Base-by-base conservation (phyloP, 768 basidiomycete species). In the Russula olivacea region DNA sequence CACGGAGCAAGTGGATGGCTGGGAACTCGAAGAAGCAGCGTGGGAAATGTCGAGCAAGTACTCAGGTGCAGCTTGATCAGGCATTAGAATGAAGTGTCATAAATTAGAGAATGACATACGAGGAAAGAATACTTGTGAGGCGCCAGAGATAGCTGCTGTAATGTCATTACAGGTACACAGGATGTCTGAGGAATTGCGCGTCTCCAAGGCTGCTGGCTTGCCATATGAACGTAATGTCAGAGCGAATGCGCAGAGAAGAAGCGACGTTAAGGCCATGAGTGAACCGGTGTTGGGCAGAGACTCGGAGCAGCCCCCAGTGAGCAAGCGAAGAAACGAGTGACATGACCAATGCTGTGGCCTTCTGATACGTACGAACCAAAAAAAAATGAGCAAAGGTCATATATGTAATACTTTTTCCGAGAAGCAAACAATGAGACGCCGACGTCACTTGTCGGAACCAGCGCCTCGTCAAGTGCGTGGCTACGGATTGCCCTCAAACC, bases 1-100 rank as follows among this genome's bases (percentile, higher is more conserved):
- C 7, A 68, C 67, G 2, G 65, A 66, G 55, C 67, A 68, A 1
- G 47, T 30, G 19, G 65, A 58, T 6, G 19, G 21, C 41, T 66
- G n/a, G 9, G 50, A 47, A 19, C 61, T 67, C 3, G 66, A 63
- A 15, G 12, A 12, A 0, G 67, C 54, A 17, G 45, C 5, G 15
- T 47, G 55, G 3, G 28, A 21, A 21, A 53, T 61, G 32, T 68
- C 68, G 25, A 55, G 34, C 0, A 28, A 10, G 25, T 66, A 68
- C 14, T 61, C 36, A n/a, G 52, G 2, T 19, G 67, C 47, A 19
- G n/a, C 67, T 68, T 57, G 21, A 28, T 50, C 43, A 9, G 17
- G 1, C 25, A 30, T 54, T 21, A 48, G 17, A 5, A 45, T 10
- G 1, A 21, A 10, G 3, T 12, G 32, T 6, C n/a, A 28, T 1